These are phyloP conservation scores for Ogataea sp. DNA, from an alignment of 805 yeast genomes.

Conservation along the genomic window DNA sequence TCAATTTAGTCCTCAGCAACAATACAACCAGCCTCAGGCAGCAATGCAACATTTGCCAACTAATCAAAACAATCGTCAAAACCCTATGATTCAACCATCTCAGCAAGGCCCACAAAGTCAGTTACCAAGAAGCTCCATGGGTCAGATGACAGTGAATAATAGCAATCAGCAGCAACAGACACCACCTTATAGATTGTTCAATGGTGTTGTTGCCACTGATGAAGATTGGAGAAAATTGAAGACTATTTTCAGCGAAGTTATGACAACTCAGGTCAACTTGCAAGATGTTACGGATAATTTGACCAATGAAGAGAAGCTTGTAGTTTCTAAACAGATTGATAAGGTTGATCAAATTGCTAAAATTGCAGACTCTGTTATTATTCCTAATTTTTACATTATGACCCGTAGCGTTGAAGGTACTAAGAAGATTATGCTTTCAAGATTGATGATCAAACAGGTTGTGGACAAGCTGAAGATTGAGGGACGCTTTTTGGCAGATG, in stretches of 20 bases:
- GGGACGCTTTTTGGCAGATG: conserved; percentile 56
- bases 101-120: not conserved
- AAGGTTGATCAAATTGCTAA: conserved; percentile 52
- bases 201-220: conserved; percentile 37
- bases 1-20: conserved; percentile 11
- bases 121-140: not conserved
- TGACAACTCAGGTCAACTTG: conserved; percentile 55
- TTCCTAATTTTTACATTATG: conserved; percentile 69
- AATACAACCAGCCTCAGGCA: conserved; percentile 5
- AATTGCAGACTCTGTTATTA: conserved; percentile 59
- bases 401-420: conserved; percentile 74
- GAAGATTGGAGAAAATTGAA: conserved; percentile 58
- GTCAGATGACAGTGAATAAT: not conserved
- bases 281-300: conserved; percentile 58
- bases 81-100: not conserved
- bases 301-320: conserved; percentile 54
- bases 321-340: conserved; percentile 46
- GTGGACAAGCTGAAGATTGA: conserved; percentile 49
- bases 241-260: conserved; percentile 60
- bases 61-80: conserved; percentile 16
- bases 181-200: conserved; percentile 9
- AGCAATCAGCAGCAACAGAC: not conserved
- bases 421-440: conserved; percentile 66
- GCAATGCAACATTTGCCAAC: conserved; percentile 23
- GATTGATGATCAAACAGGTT: conserved; percentile 70